A percentile compares a stretch with the other conserved stretches of the same genome.
Conservation (phyloP, 495 filamentous ascomycete genomes). For the Hypoxylon intermedium region DNA sequence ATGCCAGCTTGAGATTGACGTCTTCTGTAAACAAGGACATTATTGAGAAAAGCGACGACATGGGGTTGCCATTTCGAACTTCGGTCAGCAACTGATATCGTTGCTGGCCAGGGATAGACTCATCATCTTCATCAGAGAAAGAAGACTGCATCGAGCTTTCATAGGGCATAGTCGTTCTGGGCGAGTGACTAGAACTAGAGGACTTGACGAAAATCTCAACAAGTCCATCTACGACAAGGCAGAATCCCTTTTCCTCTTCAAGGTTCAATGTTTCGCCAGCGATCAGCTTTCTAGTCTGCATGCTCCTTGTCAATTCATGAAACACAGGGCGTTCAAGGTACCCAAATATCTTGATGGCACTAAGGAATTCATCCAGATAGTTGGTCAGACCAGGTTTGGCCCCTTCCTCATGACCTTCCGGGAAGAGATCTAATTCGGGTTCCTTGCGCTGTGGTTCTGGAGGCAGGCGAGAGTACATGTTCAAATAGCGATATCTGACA, state of each 20-base stretch:
- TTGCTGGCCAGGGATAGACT: constrained; percentile 65
- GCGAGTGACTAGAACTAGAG: constrained; percentile 60
- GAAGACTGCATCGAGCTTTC: constrained; percentile 44
- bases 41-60: constrained; percentile 98
- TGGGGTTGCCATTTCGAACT: constrained; percentile 96
- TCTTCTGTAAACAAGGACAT: constrained; percentile 96
- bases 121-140: constrained; percentile 73
- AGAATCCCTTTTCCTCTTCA: constrained; percentile 98
- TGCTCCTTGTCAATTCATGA: constrained; percentile 94
- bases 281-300: constrained; percentile 96
- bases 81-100: constrained; percentile 91
- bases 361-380: constrained; percentile 97
- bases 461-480: constrained; percentile 92
- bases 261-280: constrained; percentile 93
- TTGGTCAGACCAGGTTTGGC: constrained; percentile 89
- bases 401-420: constrained; percentile 87
- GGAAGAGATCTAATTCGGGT: constrained; percentile 91
- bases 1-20: constrained; percentile 68
- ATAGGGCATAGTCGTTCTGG: constrained; percentile 37
- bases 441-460: constrained; percentile 96
- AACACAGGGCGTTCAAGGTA: constrained; percentile 97
- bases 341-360: constrained; percentile 99
- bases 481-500: constrained; percentile 89
- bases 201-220: constrained; percentile 99
- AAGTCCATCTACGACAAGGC: constrained; percentile 93